These are phyloP conservation scores for Xylariaceae sp. DNA, from an alignment of 2,329 filamentous ascomycete species.

Conservation along the genomic window DNA sequence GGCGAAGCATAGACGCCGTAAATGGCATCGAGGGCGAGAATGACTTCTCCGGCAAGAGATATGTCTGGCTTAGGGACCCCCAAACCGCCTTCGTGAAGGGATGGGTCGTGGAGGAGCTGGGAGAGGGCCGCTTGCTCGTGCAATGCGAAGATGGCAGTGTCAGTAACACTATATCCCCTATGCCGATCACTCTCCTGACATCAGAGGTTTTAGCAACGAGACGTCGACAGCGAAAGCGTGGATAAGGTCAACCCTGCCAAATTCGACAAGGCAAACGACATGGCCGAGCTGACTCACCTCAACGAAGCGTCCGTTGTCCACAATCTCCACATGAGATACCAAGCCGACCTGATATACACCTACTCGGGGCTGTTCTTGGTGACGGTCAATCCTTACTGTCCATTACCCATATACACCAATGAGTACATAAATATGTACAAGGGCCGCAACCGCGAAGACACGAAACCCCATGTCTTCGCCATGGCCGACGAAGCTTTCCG, in stretches of 20 bases:
- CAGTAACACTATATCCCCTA: slow-evolving; percentile 28
- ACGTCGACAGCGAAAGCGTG: slow-evolving; percentile 77
- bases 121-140: slow-evolving; percentile 63
- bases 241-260: slow-evolving; percentile 99
- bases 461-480: slow-evolving; percentile 93
- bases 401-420: slow-evolving; percentile 88
- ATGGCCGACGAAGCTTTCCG: slow-evolving; percentile 96
- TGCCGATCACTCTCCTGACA: not conserved
- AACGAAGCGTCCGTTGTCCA: slow-evolving; percentile 98
- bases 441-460: slow-evolving; percentile 83
- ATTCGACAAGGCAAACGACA: slow-evolving; percentile 98
- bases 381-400: slow-evolving; percentile 93
- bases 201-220: slow-evolving; percentile 58
- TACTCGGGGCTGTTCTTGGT: slow-evolving; percentile 97
- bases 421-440: slow-evolving; percentile 99
- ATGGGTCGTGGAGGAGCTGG: slow-evolving; percentile 79
- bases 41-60: slow-evolving; percentile 96
- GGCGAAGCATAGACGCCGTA: slow-evolving; percentile 47
- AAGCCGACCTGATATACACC: slow-evolving; percentile 94
- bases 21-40: slow-evolving; percentile 90
- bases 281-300: slow-evolving; percentile 95
- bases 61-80: slow-evolving; percentile 92
- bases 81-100: slow-evolving; percentile 85
- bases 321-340: slow-evolving; percentile 91
- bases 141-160: slow-evolving; percentile 91